Conservation (phyloP, 208 protist species). For the Acanthamoeba lugdunensis region DNA sequence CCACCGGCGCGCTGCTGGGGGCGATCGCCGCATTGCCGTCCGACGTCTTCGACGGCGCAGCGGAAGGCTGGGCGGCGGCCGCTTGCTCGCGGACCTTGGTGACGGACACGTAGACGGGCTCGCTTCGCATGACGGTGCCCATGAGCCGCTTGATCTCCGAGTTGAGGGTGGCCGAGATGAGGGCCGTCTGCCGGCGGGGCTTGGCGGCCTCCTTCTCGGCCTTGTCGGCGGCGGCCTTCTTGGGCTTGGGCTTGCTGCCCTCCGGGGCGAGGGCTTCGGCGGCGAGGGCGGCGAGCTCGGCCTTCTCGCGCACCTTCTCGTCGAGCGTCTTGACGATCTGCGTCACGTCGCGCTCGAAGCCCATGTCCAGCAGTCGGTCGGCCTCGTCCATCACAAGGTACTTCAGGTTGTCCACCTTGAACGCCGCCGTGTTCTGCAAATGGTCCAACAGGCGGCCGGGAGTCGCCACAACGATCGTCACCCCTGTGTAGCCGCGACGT, state of each 20-base stretch:
- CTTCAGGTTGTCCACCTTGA: constrained; percentile 78
- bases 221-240: background rate
- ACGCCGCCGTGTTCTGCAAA: constrained; percentile 83
- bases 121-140: constrained; percentile 56
- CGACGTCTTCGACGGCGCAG: background rate
- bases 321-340: constrained; percentile 63
- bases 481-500: constrained; percentile 31
- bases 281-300: background rate
- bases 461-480: constrained; percentile 86
- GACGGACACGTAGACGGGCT: constrained; percentile 59
- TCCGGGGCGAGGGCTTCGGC: background rate
- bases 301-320: constrained; percentile 43
- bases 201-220: background rate
- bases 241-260: background rate
- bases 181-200: constrained; percentile 19
- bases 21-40: background rate
- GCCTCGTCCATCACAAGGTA: constrained; percentile 87
- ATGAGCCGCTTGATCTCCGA: constrained; percentile 50
- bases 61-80: too few relatives aligned
- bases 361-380: constrained; percentile 81
- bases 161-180: constrained; percentile 63
- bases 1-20: background rate
- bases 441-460: constrained; percentile 89
- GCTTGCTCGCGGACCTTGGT: constrained; percentile 20
- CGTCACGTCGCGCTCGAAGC: constrained; percentile 70